phyloP scores from a whole-genome alignment of 2,329 filamentous ascomycete genomes.

The Metarhizium humberi region DNA sequence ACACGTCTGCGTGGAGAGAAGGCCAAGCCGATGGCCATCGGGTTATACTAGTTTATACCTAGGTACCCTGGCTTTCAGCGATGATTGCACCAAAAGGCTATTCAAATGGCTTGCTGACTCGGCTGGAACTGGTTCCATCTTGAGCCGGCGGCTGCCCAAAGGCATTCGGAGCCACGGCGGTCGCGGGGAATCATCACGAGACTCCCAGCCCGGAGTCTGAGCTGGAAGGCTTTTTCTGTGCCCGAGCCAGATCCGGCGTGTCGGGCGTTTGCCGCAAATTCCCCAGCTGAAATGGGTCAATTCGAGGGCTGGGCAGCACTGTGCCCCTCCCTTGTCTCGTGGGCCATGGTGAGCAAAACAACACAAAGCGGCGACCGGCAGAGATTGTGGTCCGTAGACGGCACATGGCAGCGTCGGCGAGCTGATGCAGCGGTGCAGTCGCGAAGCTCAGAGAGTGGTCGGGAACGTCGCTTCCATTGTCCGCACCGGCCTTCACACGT shows the following conservation, averaged over 20 bases:
- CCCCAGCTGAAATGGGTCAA: slow-evolving; percentile 31
- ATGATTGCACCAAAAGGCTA: neutral
- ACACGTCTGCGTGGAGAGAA: neutral
- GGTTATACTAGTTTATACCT: neutral
- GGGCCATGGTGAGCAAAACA: neutral
- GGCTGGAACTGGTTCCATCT: neutral
- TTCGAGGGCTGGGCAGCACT: slow-evolving; percentile 7
- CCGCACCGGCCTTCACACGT: neutral
- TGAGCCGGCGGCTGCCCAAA: neutral
- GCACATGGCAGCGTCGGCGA: too few relatives aligned
- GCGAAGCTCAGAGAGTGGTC: too few relatives aligned
- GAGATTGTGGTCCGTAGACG: too few relatives aligned
- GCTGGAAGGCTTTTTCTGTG: neutral
- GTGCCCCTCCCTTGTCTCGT: neutral
- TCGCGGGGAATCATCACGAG: neutral
- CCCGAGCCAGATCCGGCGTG: neutral
- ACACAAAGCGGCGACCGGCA: neutral
- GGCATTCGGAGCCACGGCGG: neutral
- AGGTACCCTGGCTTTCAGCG: neutral
- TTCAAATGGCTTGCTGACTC: neutral
- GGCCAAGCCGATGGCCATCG: neutral
- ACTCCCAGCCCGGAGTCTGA: neutral
- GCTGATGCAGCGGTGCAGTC: too few relatives aligned
- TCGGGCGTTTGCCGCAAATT: slow-evolving; percentile 4
- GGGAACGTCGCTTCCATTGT: too few relatives aligned